These are phyloP conservation scores for Hordeum marinum DNA, from an alignment of 176 grass and related monocot species.

Conservation along the genomic window DNA sequence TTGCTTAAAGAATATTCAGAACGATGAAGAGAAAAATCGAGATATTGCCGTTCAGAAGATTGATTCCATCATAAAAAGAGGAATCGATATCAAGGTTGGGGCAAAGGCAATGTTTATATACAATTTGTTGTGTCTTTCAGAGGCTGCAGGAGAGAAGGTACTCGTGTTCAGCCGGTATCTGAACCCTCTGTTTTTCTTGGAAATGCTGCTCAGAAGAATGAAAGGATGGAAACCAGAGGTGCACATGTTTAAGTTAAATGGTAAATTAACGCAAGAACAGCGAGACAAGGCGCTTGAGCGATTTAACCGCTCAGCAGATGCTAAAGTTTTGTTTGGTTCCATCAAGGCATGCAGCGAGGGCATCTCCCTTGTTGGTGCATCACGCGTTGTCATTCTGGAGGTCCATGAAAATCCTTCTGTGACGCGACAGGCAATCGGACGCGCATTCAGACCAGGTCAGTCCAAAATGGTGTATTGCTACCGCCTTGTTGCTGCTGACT, in stretches of 20 bases:
- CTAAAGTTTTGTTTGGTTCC: conserved; percentile 79
- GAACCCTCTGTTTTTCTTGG: conserved; percentile 54
- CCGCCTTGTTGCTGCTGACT: conserved; percentile 51
- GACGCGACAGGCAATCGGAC: conserved; percentile 65
- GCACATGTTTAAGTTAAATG: conserved; percentile 54
- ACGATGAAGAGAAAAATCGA: conserved; percentile 11
- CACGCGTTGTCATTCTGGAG: conserved; percentile 72
- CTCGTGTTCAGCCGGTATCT: conserved; percentile 77
- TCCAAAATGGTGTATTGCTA: conserved; percentile 62
- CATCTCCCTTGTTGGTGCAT: conserved; percentile 74
- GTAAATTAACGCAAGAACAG: conserved; percentile 40
- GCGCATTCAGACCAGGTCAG: conserved; percentile 74
- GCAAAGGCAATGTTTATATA: conserved; percentile 62
- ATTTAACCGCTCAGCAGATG: conserved; percentile 65
- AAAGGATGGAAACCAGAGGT: conserved; percentile 58
- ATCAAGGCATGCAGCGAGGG: conserved; percentile 88
- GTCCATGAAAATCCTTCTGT: conserved; percentile 83
- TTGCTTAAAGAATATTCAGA: conserved; percentile 40
- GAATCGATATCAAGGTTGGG: conserved; percentile 44
- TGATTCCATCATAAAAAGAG: conserved; percentile 21
- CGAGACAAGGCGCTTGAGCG: conserved; percentile 49
- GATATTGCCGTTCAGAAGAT: conserved; percentile 31
- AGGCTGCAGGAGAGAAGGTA: conserved; percentile 60
- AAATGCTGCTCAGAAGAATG: conserved; percentile 44
- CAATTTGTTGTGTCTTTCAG: conserved; percentile 56